phyloP scores from a whole-genome alignment of 2,329 filamentous ascomycete genomes.

The Penicillium sp. region DNA sequence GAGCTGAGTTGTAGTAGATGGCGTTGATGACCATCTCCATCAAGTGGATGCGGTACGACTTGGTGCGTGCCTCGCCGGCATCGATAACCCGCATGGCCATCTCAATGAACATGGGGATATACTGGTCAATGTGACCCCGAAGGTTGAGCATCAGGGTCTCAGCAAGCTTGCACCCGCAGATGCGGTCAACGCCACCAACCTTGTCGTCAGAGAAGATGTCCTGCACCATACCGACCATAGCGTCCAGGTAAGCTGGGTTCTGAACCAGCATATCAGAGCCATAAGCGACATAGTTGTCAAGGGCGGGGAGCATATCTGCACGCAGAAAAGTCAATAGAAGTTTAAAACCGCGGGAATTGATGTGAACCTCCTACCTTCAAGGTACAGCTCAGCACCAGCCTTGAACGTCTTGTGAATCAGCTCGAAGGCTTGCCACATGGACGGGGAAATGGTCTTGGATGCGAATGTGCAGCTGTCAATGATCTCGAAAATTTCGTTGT shows the following conservation, averaged over 20 bases:
- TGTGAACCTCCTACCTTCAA: conserved; percentile 57
- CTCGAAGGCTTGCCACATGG: conserved; percentile 99
- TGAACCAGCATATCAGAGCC: conserved; percentile 76
- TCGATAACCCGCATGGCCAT: conserved; percentile 81
- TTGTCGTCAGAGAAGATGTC: conserved; percentile 93
- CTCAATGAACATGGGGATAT: conserved; percentile 82
- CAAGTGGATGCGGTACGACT: conserved; percentile 90
- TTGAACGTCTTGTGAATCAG: conserved; percentile 97
- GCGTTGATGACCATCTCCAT: conserved; percentile 99
- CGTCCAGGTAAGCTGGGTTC: conserved; percentile 82
- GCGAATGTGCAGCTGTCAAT: conserved; percentile 99
- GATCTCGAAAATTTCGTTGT: conserved; percentile 98
- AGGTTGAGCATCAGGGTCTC: conserved; percentile 97
- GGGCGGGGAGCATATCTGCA: conserved; percentile 86
- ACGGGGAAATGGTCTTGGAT: conserved; percentile 89
- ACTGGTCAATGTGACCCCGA: conserved; percentile 81
- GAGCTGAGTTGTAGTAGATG: conserved; percentile 91
- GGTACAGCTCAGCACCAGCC: conserved; percentile 90
- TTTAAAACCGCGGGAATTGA: background rate
- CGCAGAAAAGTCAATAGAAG: conserved; percentile 16
- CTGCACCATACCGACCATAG: conserved; percentile 88
- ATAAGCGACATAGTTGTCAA: conserved; percentile 97
- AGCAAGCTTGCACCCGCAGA: conserved; percentile 95
- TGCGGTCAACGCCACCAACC: conserved; percentile 88
- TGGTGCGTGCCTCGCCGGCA: conserved; percentile 76